Percentiles rank a stretch among this genome's conserved stretches.
phyloP scores from a whole-genome alignment of 1,139 yeast genomes.

The Yarrowia galli region DNA sequence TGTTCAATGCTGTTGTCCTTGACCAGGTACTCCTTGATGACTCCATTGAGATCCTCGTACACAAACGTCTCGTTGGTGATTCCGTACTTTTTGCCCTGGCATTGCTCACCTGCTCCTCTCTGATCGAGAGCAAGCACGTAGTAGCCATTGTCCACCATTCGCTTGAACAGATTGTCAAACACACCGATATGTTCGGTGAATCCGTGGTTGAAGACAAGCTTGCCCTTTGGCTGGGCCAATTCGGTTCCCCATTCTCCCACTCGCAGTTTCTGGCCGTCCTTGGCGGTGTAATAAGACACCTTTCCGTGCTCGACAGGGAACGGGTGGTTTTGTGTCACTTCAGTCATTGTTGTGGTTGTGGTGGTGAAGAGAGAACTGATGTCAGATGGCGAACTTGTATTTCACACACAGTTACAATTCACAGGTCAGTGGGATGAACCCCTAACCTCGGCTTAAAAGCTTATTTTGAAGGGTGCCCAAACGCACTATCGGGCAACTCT shows the following conservation, averaged over 20 bases:
- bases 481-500: not conserved
- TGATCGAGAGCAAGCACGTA: constrained; percentile 83
- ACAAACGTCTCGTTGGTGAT: constrained; percentile 68
- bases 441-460: not conserved
- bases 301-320: constrained; percentile 19
- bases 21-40: constrained; percentile 53
- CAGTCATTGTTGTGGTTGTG: constrained; percentile 9
- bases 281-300: constrained; percentile 31
- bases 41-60: constrained; percentile 72
- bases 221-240: constrained; percentile 52
- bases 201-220: constrained; percentile 69
- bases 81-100: constrained; percentile 58
- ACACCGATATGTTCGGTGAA: constrained; percentile 68
- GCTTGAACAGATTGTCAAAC: constrained; percentile 67
- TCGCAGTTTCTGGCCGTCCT: constrained; percentile 37
- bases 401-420: too few relatives aligned
- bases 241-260: constrained; percentile 34
- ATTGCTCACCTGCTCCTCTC: constrained; percentile 78
- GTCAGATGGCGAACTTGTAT: too few relatives aligned
- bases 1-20: constrained; percentile 39
- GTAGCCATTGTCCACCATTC: constrained; percentile 65
- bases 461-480: not conserved
- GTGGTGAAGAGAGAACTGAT: too few relatives aligned
- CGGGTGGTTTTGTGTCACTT: constrained; percentile 15
- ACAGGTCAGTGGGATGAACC: too few relatives aligned